Conservation (phyloP, 2,329 filamentous ascomycete species). For the Dendrostoma leiphaemia region DNA sequence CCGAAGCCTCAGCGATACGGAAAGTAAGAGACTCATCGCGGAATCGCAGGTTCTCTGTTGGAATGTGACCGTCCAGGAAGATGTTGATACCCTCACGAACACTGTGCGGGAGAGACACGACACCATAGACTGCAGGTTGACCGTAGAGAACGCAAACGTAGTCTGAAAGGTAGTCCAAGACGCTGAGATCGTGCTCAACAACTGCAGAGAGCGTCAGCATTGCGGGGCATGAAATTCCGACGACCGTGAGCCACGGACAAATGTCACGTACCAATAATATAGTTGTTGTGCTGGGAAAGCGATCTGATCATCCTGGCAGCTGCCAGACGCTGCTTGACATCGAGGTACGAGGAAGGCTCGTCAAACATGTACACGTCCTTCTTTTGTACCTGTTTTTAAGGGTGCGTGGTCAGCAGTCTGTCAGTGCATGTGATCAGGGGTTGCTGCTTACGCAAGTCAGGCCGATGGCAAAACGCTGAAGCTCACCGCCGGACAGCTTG, state of each 20-base stretch:
- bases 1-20: conserved; percentile 83
- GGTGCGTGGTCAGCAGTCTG: not conserved
- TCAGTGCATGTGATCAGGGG: not conserved
- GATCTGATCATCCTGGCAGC: conserved; percentile 91
- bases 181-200: conserved; percentile 98
- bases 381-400: conserved; percentile 16
- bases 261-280: conserved; percentile 65
- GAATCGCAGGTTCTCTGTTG: conserved; percentile 98
- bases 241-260: not conserved
- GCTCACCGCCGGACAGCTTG: conserved; percentile 91
- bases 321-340: conserved; percentile 97
- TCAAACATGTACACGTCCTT: conserved; percentile 84
- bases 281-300: conserved; percentile 83
- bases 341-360: conserved; percentile 96
- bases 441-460: conserved; percentile 68
- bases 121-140: conserved; percentile 92
- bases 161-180: conserved; percentile 97
- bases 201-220: conserved; percentile 43
- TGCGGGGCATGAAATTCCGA: no score
- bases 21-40: conserved; percentile 95
- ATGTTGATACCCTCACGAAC: conserved; percentile 96
- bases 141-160: conserved; percentile 98
- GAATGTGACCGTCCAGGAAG: conserved; percentile 96
- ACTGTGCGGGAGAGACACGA: conserved; percentile 91
- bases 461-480: conserved; percentile 96